These are phyloP conservation scores for Metschnikowia dekortorum DNA, from an alignment of 805 yeast genomes.

Conservation along the genomic window DNA sequence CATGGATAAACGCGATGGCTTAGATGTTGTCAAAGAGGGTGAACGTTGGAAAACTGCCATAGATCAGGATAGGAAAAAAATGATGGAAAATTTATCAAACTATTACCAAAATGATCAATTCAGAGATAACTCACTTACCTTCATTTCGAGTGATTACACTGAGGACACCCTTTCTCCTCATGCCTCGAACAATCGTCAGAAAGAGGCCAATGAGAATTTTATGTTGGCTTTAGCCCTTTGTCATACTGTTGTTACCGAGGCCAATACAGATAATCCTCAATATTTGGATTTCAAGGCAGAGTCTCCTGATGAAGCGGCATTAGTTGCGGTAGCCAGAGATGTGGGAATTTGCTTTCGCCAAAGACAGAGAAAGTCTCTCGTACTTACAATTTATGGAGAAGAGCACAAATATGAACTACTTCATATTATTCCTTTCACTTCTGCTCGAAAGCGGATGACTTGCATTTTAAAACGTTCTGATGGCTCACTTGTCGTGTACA, in stretches of 20 bases:
- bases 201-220: constrained; percentile 49
- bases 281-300: constrained; percentile 63
- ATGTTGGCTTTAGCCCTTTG: constrained; percentile 67
- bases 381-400: constrained; percentile 44
- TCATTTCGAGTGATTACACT: constrained; percentile 56
- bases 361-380: constrained; percentile 45
- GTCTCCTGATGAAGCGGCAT: constrained; percentile 80
- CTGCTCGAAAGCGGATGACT: constrained; percentile 78
- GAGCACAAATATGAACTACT: constrained; percentile 45
- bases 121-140: constrained; percentile 45
- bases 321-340: constrained; percentile 73
- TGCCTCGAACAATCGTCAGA: constrained; percentile 29
- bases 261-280: constrained; percentile 33
- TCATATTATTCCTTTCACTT: constrained; percentile 59
- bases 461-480: constrained; percentile 49
- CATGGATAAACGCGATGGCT: constrained; percentile 69
- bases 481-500: constrained; percentile 42
- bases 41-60: constrained; percentile 53
- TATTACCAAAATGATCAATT: constrained; percentile 43
- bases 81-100: constrained; percentile 42
- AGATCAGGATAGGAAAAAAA: constrained; percentile 42
- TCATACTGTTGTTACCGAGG: constrained; percentile 69
- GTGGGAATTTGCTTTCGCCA: constrained; percentile 62
- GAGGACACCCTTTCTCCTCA: constrained; percentile 45
- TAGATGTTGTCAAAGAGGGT: constrained; percentile 64